Conservation (phyloP, 2,329 filamentous ascomycete species). For the Cladosporium sp. region DNA sequence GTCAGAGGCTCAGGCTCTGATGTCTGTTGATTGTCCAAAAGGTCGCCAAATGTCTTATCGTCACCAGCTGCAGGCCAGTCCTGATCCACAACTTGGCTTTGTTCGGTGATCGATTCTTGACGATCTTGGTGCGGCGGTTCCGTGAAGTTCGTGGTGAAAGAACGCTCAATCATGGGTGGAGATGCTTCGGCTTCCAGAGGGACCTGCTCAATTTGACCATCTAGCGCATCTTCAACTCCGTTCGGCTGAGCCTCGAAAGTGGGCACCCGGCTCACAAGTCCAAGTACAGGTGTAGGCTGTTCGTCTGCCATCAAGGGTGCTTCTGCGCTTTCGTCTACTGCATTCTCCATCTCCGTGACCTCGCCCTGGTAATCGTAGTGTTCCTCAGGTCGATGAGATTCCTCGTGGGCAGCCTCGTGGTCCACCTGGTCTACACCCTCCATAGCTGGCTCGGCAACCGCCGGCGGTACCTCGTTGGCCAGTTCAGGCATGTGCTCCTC, state of each 20-base stretch:
- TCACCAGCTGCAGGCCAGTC: constrained; percentile 29
- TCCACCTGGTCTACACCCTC: constrained; percentile 13
- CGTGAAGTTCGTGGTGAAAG: constrained; percentile 31
- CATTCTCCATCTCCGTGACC: constrained; percentile 42
- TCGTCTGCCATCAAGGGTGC: constrained; percentile 40
- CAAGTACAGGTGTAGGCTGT: constrained; percentile 28
- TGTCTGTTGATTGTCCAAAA: constrained; percentile 19
- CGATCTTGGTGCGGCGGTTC: constrained; percentile 17
- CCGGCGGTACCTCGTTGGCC: constrained; percentile 13
- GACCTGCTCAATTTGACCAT: not conserved
- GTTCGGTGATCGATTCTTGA: constrained; percentile 5
- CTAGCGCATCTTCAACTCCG: not conserved
- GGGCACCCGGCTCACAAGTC: constrained; percentile 14
- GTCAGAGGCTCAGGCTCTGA: not conserved
- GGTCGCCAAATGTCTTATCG: constrained; percentile 30
- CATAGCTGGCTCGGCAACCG: constrained; percentile 10
- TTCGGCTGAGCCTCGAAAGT: constrained; percentile 10
- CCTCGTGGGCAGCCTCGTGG: not conserved
- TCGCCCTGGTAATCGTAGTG: constrained; percentile 47
- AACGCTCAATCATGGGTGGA: constrained; percentile 21
- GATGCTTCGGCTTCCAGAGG: not conserved
- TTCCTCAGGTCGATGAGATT: constrained; percentile 21
- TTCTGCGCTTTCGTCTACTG: constrained; percentile 39
- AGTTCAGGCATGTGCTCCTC: constrained; percentile 20
- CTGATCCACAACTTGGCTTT: constrained; percentile 9